Evolutionary conservation across 768 basidiomycete genomes (phyloP).

Genomic region (Suillus lakei): DNA sequence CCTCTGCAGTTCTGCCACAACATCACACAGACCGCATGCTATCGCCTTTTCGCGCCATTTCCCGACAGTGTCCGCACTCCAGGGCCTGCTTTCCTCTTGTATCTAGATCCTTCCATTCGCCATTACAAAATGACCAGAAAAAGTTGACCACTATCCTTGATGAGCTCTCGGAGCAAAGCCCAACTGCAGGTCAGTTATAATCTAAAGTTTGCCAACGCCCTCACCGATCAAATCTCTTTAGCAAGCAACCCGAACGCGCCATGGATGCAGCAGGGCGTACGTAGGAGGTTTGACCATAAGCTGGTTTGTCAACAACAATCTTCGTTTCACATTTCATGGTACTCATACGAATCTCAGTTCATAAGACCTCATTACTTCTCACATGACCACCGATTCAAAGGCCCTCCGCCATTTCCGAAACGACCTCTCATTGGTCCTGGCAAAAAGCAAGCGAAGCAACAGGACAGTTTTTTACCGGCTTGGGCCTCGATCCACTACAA

Average conservation of each 20-base stretch:
- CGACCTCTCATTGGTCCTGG: conserved; percentile 59
- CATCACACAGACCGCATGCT: conserved; percentile 10
- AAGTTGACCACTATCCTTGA: conserved; percentile 28
- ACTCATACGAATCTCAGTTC: conserved; percentile 40
- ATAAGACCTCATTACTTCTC: conserved; percentile 51
- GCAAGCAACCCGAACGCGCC: conserved; percentile 5
- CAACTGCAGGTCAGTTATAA: conserved; percentile 10
- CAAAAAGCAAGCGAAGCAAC: conserved; percentile 52
- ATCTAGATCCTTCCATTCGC: conserved; percentile 7
- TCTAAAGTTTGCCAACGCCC: not conserved
- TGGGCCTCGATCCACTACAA: conserved; percentile 73
- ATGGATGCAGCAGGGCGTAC: conserved; percentile 31
- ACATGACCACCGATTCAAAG: conserved; percentile 40
- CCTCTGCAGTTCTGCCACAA: not conserved
- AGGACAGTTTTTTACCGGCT: conserved; percentile 77
- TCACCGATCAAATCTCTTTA: not conserved
- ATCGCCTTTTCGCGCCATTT: conserved; percentile 19
- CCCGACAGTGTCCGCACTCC: conserved; percentile 9
- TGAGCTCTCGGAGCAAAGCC: conserved; percentile 17
- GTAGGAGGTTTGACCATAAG: conserved; percentile 29
- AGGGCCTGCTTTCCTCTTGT: conserved; percentile 3
- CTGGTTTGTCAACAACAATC: conserved; percentile 19
- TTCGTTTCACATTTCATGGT: not conserved
- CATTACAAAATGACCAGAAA: conserved; percentile 27
- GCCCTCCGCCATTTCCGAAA: conserved; percentile 23